phyloP scores from a whole-genome alignment of 2,329 filamentous ascomycete genomes.

The Myriosclerotinia scirpicola region DNA sequence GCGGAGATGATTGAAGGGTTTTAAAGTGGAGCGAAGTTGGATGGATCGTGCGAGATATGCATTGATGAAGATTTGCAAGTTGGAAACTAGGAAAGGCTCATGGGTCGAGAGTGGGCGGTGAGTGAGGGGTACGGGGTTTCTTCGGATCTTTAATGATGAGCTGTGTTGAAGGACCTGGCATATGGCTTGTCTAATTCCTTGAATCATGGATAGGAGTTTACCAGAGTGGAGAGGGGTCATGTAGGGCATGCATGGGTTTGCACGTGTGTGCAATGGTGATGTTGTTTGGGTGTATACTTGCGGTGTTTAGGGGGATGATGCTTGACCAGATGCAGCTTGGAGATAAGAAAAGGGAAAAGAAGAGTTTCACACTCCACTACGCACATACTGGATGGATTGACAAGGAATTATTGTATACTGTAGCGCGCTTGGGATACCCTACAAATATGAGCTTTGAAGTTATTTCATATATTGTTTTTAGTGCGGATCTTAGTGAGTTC shows the following conservation, averaged over 20 bases:
- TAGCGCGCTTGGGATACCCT: not conserved
- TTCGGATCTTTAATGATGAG: not conserved
- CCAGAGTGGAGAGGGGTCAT: not conserved
- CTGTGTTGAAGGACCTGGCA: not conserved
- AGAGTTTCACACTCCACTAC: not conserved
- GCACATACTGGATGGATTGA: not conserved
- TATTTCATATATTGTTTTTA: not conserved
- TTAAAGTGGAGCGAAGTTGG: not conserved
- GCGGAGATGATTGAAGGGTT: not conserved
- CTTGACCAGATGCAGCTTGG: not conserved
- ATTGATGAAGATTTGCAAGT: slow-evolving; percentile 6
- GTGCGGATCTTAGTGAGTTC: not conserved
- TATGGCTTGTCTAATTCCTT: not conserved
- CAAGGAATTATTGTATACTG: not conserved
- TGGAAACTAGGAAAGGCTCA: slow-evolving; percentile 8
- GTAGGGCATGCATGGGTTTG: not conserved
- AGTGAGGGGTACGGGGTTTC: not conserved
- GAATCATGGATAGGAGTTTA: not conserved
- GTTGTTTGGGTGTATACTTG: not conserved
- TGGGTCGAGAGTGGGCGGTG: slow-evolving; percentile 2
- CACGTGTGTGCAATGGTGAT: not conserved
- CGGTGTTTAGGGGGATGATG: not conserved
- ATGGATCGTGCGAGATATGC: not conserved
- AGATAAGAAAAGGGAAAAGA: not conserved
- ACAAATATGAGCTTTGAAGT: not conserved